Conservation (phyloP, 23 red algal species). For the Agarophyton chilense region DNA sequence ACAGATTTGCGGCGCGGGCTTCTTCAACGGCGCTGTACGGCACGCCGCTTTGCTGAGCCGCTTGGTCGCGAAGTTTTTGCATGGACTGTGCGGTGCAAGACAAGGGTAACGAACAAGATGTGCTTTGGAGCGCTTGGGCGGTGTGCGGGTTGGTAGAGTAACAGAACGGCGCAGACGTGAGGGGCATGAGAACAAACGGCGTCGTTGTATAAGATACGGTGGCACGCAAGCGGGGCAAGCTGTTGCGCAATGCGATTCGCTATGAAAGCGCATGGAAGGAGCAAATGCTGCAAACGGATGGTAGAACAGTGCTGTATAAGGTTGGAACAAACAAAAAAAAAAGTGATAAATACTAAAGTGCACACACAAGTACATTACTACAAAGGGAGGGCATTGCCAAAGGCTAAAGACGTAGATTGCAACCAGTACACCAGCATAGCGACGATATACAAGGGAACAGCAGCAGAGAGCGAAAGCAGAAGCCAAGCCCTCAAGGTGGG, state of each 20-base stretch:
- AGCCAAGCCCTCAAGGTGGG: conserved; percentile 51
- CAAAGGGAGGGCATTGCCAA: conserved; percentile 18
- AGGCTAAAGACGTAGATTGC: conserved; percentile 30
- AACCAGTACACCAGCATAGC: conserved; percentile 50
- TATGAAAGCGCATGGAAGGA: too few species aligned
- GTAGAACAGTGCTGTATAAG: too few species aligned
- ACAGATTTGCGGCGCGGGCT: conserved; percentile 51
- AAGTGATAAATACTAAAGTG: too few species aligned
- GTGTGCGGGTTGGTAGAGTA: too few species aligned
- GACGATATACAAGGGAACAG: conserved; percentile 45
- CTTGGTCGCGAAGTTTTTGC: conserved; percentile 37
- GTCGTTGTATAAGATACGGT: neutral
- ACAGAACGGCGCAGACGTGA: too few species aligned
- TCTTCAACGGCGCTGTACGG: conserved; percentile 64
- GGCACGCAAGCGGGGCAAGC: neutral
- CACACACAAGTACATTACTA: too few species aligned
- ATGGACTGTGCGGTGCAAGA: too few species aligned
- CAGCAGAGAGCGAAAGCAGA: conserved; percentile 50
- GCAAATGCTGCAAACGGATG: too few species aligned
- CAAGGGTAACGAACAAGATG: neutral
- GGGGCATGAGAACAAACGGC: neutral
- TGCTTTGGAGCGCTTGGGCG: too few species aligned
- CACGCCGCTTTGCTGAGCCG: conserved; percentile 18
- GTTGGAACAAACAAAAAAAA: too few species aligned
- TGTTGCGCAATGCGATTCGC: neutral